Evolutionary conservation across 148 eudicot species (phyloP).

Genomic region (Heliosperma pusillum): DNA sequence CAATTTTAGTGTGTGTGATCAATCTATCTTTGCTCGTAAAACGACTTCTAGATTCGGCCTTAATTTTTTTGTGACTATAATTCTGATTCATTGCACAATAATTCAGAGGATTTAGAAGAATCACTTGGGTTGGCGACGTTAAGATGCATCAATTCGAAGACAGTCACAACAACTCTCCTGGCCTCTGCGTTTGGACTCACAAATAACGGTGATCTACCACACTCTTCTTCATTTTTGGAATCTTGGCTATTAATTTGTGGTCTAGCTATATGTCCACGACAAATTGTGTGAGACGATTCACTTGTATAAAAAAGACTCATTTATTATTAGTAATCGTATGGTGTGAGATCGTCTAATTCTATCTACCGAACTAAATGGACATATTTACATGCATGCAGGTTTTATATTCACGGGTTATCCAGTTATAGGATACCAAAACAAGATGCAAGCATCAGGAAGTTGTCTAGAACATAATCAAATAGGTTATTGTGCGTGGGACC

Average conservation of each 20-base stretch:
- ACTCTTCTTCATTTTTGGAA: too few species aligned
- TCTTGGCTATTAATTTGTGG: too few species aligned
- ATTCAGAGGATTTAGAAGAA: slow-evolving; percentile 7
- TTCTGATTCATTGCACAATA: not conserved
- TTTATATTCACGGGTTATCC: slow-evolving; percentile 12
- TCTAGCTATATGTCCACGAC: too few species aligned
- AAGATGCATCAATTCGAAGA: not conserved
- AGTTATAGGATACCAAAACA: slow-evolving; percentile 17
- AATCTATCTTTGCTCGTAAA: too few species aligned
- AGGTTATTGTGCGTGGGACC: slow-evolving; percentile 17
- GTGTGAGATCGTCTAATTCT: too few species aligned
- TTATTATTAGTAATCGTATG: too few species aligned
- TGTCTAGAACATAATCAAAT: not conserved
- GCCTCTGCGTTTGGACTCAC: not conserved
- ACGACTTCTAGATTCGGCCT: too few species aligned
- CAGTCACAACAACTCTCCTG: not conserved
- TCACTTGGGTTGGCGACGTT: not conserved
- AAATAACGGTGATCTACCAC: slow-evolving; percentile 1
- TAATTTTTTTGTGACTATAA: not conserved
- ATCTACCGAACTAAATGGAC: too few species aligned
- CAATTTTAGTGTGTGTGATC: too few species aligned
- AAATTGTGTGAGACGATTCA: too few species aligned
- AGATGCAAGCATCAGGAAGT: slow-evolving; percentile 5
- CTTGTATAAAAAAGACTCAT: too few species aligned
- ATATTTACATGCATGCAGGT: not conserved